These are phyloP conservation scores for Asterella californica DNA, from an alignment of 225 moss, liverwort and hornwort genomes.

Conservation along the genomic window DNA sequence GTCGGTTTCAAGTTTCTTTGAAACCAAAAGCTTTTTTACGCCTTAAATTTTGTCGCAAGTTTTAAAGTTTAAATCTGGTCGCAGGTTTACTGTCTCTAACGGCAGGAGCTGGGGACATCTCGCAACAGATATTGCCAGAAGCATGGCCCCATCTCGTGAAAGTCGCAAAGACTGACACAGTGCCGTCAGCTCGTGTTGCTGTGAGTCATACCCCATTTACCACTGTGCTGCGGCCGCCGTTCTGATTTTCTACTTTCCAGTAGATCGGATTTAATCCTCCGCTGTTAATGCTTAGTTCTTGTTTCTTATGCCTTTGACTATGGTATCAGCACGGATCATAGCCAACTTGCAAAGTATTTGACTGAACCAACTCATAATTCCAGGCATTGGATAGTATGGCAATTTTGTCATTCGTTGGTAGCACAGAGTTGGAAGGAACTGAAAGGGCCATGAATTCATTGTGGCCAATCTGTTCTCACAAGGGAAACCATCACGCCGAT, in stretches of 20 bases:
- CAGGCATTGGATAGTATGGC: conserved; percentile 73
- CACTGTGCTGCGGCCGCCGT: background rate
- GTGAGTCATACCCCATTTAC: conserved; percentile 36
- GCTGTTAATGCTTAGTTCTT: background rate
- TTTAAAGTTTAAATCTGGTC: too few relatives aligned
- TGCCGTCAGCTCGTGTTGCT: conserved; percentile 59
- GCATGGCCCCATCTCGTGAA: conserved; percentile 68
- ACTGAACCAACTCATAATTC: background rate
- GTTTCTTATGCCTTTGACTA: background rate
- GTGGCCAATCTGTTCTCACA: conserved; percentile 74
- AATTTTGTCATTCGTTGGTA: conserved; percentile 64
- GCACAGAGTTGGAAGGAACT: conserved; percentile 51
- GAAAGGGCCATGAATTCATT: conserved; percentile 56
- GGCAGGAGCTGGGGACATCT: conserved; percentile 58
- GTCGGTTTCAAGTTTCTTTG: background rate
- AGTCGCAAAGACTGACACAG: conserved; percentile 64
- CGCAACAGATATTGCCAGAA: conserved; percentile 53
- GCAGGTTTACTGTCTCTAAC: conserved; percentile 72
- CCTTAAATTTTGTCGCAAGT: background rate
- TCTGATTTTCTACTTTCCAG: background rate
- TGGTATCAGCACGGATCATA: background rate
- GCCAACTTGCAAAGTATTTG: background rate
- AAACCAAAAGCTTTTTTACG: background rate
- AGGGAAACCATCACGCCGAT: conserved; percentile 60
- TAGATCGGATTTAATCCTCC: background rate